Evolutionary conservation across 106 monocot species (phyloP).

Genomic region (Dioscorea alata): DNA sequence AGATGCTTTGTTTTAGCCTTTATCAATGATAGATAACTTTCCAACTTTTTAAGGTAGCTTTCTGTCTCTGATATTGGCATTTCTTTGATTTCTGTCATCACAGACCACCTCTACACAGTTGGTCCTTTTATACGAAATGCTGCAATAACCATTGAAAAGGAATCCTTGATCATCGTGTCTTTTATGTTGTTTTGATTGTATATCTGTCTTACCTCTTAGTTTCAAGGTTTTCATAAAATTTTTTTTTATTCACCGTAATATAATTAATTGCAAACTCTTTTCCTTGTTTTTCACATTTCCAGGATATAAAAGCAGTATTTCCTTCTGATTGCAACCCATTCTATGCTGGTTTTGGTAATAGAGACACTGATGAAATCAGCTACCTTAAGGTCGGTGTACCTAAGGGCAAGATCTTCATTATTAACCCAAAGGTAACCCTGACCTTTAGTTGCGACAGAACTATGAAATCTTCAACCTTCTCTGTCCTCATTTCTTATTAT

Average conservation of each 20-base stretch:
- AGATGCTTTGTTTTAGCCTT: no score
- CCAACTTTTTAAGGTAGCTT: no score
- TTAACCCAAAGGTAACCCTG: conserved; percentile 71
- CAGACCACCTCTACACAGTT: no score
- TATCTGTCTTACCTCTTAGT: neutral
- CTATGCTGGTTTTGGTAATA: conserved; percentile 95
- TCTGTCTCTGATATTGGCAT: no score
- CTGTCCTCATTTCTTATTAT: neutral
- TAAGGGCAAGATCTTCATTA: conserved; percentile 83
- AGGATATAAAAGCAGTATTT: conserved; percentile 80
- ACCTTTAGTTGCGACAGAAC: neutral
- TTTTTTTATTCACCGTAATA: neutral
- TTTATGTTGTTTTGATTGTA: no score
- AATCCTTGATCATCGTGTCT: no score
- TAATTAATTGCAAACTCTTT: neutral
- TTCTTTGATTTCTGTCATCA: no score
- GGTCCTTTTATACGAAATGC: no score
- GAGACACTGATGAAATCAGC: conserved; percentile 92
- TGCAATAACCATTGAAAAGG: no score
- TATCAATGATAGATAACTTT: no score
- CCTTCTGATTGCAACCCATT: conserved; percentile 81
- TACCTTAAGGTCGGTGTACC: conserved; percentile 88
- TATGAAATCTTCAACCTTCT: neutral
- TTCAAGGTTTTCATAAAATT: neutral
- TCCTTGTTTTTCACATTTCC: neutral